phyloP scores from a whole-genome alignment of 768 basidiomycete genomes.

The Boletus vinaceobasis region DNA sequence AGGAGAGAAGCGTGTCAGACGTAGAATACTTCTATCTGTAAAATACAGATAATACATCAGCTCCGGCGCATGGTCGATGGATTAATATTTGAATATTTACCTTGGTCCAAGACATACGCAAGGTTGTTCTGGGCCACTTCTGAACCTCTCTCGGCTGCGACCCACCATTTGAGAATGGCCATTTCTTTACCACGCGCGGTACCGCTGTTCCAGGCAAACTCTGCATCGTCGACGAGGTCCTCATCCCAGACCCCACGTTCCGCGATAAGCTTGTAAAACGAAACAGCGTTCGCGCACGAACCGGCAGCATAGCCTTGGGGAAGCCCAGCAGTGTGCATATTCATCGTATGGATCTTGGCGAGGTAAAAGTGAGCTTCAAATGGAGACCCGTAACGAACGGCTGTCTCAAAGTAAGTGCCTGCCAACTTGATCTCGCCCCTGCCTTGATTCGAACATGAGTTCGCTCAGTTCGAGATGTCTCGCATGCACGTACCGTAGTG shows the following conservation, averaged over 20 bases:
- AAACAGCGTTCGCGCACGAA: constrained; percentile 85
- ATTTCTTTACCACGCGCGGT: constrained; percentile 71
- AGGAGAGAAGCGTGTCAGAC: constrained; percentile 64
- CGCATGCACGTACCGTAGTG: constrained; percentile 49
- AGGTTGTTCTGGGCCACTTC: constrained; percentile 96
- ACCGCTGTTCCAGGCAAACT: constrained; percentile 66
- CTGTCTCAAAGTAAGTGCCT: constrained; percentile 74
- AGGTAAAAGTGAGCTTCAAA: constrained; percentile 96
- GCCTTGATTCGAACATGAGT: constrained; percentile 40
- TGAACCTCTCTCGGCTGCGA: constrained; percentile 88
- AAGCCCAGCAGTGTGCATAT: constrained; percentile 41
- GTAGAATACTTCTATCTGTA: constrained; percentile 67
- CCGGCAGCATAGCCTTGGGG: constrained; percentile 55
- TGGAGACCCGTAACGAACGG: constrained; percentile 82
- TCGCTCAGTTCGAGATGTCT: neutral
- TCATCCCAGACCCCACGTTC: constrained; percentile 90
- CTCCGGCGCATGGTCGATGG: constrained; percentile 32
- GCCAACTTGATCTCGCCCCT: constrained; percentile 67
- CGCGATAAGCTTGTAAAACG: constrained; percentile 88
- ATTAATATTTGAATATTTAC: constrained; percentile 43
- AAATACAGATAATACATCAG: neutral
- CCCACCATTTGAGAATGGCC: constrained; percentile 92
- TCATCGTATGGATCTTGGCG: constrained; percentile 71
- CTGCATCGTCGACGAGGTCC: constrained; percentile 77
- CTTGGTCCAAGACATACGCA: constrained; percentile 89